A percentile compares a stretch with the other conserved stretches of the same genome.
These are phyloP conservation scores for Heliosperma pusillum DNA, from an alignment of 148 eudicot species.

Conservation along the genomic window DNA sequence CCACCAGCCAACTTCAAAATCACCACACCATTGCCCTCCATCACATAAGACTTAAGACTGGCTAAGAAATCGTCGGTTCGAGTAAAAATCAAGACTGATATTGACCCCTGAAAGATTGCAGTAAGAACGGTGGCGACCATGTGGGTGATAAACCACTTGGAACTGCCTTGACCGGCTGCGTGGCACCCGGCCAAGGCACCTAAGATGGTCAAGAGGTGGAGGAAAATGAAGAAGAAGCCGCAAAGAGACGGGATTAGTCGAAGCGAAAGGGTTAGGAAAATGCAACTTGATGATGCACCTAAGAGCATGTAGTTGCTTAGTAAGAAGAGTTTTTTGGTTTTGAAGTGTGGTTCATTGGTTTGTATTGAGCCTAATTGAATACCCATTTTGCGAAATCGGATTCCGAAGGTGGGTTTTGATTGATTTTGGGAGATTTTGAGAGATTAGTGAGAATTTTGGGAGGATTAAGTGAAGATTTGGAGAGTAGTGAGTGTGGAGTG, in stretches of 20 bases:
- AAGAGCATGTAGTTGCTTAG: constrained; percentile 51
- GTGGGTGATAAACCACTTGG: constrained; percentile 51
- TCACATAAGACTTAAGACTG: constrained; percentile 47
- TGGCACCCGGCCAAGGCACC: constrained; percentile 57
- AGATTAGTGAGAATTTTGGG: background rate
- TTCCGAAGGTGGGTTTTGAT: constrained; percentile 10
- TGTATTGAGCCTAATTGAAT: constrained; percentile 19
- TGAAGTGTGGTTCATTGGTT: constrained; percentile 36
- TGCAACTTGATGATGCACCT: constrained; percentile 58
- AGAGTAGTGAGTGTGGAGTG: background rate
- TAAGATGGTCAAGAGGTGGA: constrained; percentile 51
- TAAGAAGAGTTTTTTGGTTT: constrained; percentile 44
- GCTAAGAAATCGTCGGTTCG: constrained; percentile 37
- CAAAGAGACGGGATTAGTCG: constrained; percentile 53
- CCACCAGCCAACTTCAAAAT: constrained; percentile 52
- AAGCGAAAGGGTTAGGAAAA: constrained; percentile 62
- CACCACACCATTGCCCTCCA: constrained; percentile 43
- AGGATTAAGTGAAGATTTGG: background rate
- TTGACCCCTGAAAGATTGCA: constrained; percentile 60
- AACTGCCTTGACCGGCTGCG: constrained; percentile 33
- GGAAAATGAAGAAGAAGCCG: constrained; percentile 56
- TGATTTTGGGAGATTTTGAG: constrained; percentile 22
- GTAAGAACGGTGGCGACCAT: constrained; percentile 56
- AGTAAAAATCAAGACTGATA: constrained; percentile 48
- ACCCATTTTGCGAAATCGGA: constrained; percentile 21